Evolutionary conservation across 495 filamentous ascomycete genomes (phyloP).

Genomic region (Trichocladium uniseriatum): DNA sequence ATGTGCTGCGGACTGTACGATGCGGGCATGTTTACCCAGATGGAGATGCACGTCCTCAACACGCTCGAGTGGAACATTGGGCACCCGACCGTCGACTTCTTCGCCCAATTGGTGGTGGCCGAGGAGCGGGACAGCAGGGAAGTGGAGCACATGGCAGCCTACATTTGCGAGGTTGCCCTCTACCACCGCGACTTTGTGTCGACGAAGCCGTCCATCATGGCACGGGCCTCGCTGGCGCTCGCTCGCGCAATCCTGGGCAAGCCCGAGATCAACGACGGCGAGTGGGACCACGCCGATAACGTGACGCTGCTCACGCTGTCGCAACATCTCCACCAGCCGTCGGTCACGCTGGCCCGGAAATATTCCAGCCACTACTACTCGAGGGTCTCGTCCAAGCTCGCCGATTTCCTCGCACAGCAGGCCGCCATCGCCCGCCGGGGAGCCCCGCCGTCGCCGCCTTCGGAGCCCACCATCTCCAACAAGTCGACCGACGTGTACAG

Average conservation of each 20-base stretch:
- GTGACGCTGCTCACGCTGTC: conserved; percentile 71
- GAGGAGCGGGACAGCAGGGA: conserved; percentile 70
- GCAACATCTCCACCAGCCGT: conserved; percentile 79
- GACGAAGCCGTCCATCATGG: conserved; percentile 79
- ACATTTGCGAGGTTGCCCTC: conserved; percentile 86
- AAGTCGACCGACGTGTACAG: conserved; percentile 54
- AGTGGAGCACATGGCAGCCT: conserved; percentile 88
- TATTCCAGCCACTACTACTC: conserved; percentile 77
- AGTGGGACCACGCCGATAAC: conserved; percentile 79
- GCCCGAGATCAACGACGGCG: conserved; percentile 59
- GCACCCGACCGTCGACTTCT: conserved; percentile 89
- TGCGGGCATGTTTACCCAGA: conserved; percentile 99
- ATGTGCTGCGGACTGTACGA: conserved; percentile 99
- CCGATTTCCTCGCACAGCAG: conserved; percentile 79
- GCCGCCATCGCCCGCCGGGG: conserved; percentile 56
- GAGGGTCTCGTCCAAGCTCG: conserved; percentile 68
- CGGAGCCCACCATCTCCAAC: conserved; percentile 41
- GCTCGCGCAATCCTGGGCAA: conserved; percentile 78
- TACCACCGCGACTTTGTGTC: conserved; percentile 96
- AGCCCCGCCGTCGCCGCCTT: conserved; percentile 59
- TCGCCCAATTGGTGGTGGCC: conserved; percentile 65
- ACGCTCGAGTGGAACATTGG: conserved; percentile 96
- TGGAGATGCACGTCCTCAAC: conserved; percentile 99
- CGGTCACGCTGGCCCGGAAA: conserved; percentile 76
- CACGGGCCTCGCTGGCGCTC: conserved; percentile 74